Evolutionary conservation across 2,329 filamentous ascomycete species (phyloP).

Genomic region (Epichloe sylvatica): DNA sequence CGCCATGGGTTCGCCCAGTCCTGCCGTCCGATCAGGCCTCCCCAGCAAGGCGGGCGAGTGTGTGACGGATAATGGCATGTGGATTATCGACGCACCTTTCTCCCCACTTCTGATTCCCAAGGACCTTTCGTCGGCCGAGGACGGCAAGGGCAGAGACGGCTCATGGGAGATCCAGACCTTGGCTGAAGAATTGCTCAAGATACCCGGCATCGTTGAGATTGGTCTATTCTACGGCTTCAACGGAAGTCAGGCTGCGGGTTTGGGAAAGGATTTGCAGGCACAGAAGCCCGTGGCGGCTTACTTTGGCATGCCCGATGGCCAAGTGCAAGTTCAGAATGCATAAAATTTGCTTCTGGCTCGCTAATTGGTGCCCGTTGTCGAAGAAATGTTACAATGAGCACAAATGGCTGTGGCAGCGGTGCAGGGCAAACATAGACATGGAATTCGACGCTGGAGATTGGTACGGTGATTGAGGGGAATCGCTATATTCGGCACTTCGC

Average conservation of each 20-base stretch:
- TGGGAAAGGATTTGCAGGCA: slow-evolving; percentile 49
- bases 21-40: slow-evolving; percentile 57
- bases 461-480: neutral
- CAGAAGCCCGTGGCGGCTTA: slow-evolving; percentile 91
- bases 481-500: neutral
- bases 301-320: slow-evolving; percentile 76
- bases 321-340: slow-evolving; percentile 28
- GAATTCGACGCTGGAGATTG: neutral
- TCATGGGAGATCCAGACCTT: slow-evolving; percentile 70
- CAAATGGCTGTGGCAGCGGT: neutral
- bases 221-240: slow-evolving; percentile 79
- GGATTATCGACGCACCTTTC: slow-evolving; percentile 90
- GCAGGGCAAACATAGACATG: neutral
- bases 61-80: slow-evolving; percentile 43
- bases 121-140: slow-evolving; percentile 35
- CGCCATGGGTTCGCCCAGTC: slow-evolving; percentile 56
- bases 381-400: neutral
- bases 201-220: slow-evolving; percentile 81
- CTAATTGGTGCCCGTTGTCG: neutral
- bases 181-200: slow-evolving; percentile 59
- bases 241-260: slow-evolving; percentile 46
- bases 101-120: slow-evolving; percentile 50
- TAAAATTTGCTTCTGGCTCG: neutral
- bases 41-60: slow-evolving; percentile 71
- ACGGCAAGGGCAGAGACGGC: slow-evolving; percentile 37